Percentiles rank a stretch among this genome's conserved stretches.
These are phyloP conservation scores for Vitis hybrid DNA, from an alignment of 177 flowering plant genomes.

Conservation along the genomic window DNA sequence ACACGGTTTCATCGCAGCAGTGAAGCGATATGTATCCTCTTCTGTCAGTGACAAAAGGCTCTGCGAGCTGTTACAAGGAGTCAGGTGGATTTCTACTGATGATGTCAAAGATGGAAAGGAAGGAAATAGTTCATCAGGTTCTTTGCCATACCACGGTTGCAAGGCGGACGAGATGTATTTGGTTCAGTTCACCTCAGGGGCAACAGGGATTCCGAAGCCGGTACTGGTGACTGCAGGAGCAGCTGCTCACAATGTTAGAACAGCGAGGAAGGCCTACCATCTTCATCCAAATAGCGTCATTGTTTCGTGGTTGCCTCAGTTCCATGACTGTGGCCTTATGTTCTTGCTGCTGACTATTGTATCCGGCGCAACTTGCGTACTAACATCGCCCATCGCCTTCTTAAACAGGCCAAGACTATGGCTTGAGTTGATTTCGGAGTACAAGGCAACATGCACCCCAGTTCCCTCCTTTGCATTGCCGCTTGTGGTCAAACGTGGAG, in stretches of 20 bases:
- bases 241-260: slow-evolving; percentile 74
- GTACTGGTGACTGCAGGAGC: slow-evolving; percentile 68
- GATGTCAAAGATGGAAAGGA: slow-evolving; percentile 21
- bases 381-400: slow-evolving; percentile 53
- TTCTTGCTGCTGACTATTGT: slow-evolving; percentile 63
- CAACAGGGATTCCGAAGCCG: slow-evolving; percentile 72
- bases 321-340: slow-evolving; percentile 84
- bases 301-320: slow-evolving; percentile 78
- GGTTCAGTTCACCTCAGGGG: slow-evolving; percentile 78
- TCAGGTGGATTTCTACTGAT: slow-evolving; percentile 49
- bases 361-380: slow-evolving; percentile 62
- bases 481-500: slow-evolving; percentile 55
- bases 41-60: slow-evolving; percentile 25
- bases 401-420: slow-evolving; percentile 54
- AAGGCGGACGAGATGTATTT: slow-evolving; percentile 50
- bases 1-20: slow-evolving; percentile 27
- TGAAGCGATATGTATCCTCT: slow-evolving; percentile 32
- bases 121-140: neutral
- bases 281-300: slow-evolving; percentile 63
- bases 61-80: slow-evolving; percentile 21
- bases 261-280: slow-evolving; percentile 64
- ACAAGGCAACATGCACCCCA: slow-evolving; percentile 61
- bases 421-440: slow-evolving; percentile 60
- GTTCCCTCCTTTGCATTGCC: slow-evolving; percentile 78
- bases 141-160: slow-evolving; percentile 39